These are phyloP conservation scores for Lentithecium fluviatile DNA, from an alignment of 495 filamentous ascomycete genomes.

Conservation along the genomic window DNA sequence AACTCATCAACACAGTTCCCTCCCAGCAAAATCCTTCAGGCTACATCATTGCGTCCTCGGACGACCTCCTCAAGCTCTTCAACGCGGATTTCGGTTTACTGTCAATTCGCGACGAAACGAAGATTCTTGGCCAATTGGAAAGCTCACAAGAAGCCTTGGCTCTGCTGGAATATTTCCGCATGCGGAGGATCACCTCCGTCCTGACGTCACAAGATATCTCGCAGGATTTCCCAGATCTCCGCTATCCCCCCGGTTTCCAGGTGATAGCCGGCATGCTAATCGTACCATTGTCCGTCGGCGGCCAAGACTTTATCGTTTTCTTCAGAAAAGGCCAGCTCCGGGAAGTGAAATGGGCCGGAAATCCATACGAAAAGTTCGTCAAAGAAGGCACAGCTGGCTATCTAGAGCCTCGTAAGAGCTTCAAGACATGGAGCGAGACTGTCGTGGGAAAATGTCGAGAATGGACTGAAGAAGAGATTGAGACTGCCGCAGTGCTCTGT, in stretches of 20 bases:
- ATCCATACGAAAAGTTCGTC: conserved; percentile 80
- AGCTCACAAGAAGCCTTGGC: conserved; percentile 82
- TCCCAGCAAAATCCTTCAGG: conserved; percentile 82
- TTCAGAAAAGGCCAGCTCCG: conserved; percentile 76
- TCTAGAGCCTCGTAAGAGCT: conserved; percentile 74
- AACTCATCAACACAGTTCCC: conserved; percentile 76
- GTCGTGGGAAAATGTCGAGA: conserved; percentile 74
- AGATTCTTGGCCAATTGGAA: conserved; percentile 73
- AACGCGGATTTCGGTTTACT: conserved; percentile 86
- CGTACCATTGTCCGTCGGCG: conserved; percentile 75
- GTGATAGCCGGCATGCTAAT: conserved; percentile 79
- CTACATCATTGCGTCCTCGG: conserved; percentile 88
- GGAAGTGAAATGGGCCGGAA: conserved; percentile 90
- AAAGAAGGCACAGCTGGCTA: conserved; percentile 66
- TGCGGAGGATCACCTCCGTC: conserved; percentile 75
- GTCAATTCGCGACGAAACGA: conserved; percentile 83
- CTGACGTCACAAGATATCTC: conserved; percentile 73
- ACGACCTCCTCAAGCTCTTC: conserved; percentile 82
- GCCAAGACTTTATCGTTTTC: conserved; percentile 87
- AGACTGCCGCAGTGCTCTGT: conserved; percentile 86
- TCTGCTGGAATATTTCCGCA: conserved; percentile 79
- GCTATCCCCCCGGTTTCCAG: conserved; percentile 75
- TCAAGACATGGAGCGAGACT: conserved; percentile 73
- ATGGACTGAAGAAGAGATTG: conserved; percentile 74
- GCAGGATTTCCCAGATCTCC: conserved; percentile 79